phyloP scores from a whole-genome alignment of 164 flowering plant genomes.

The Vitis riparia region DNA sequence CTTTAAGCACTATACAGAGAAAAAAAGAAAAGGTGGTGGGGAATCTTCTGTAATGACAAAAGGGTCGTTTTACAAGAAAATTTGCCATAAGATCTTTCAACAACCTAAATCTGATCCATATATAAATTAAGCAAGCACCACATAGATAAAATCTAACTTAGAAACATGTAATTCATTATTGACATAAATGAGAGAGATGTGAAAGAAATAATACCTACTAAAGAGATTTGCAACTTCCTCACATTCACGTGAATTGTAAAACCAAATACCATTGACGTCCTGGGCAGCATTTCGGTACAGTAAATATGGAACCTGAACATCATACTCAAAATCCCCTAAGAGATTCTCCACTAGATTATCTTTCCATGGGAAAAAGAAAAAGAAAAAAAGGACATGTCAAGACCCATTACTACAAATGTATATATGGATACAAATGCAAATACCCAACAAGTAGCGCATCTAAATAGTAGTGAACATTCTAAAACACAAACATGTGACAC shows the following conservation, averaged over 20 bases:
- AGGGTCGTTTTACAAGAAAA: too few species aligned
- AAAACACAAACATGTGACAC: too few species aligned
- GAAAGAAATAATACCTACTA: conserved; percentile 46
- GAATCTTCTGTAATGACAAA: too few species aligned
- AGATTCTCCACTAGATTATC: conserved; percentile 94
- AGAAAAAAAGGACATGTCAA: neutral
- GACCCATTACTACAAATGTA: neutral
- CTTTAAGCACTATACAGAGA: too few species aligned
- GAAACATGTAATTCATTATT: too few species aligned
- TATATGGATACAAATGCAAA: neutral
- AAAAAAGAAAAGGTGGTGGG: too few species aligned
- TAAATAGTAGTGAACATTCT: too few species aligned
- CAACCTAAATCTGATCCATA: too few species aligned
- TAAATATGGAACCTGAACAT: conserved; percentile 80
- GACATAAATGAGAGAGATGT: neutral
- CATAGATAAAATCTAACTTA: too few species aligned
- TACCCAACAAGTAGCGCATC: neutral
- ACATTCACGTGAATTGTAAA: conserved; percentile 85
- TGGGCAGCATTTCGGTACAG: conserved; percentile 80
- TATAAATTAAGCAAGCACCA: too few species aligned
- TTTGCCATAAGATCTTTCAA: too few species aligned
- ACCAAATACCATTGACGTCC: conserved; percentile 98
- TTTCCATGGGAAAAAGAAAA: conserved; percentile 26
- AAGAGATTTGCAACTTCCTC: conserved; percentile 88
- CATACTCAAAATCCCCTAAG: conserved; percentile 89